These are phyloP conservation scores for Kwoniella heveanensis DNA, from an alignment of 768 basidiomycete genomes.

Conservation along the genomic window DNA sequence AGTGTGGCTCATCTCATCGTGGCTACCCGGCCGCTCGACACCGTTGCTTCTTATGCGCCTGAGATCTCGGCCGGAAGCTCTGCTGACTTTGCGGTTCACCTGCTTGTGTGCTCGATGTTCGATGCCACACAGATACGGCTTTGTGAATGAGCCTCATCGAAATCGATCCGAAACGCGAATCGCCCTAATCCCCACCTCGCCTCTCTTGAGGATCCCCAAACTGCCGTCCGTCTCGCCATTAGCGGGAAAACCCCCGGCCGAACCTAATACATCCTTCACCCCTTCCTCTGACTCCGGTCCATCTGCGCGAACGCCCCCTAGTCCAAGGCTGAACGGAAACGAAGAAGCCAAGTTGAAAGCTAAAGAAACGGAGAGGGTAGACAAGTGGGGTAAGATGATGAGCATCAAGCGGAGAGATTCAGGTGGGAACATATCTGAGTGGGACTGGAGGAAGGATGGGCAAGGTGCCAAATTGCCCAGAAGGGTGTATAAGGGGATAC, in stretches of 20 bases:
- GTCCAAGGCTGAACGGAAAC: conserved; percentile 45
- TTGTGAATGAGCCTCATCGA: conserved; percentile 71
- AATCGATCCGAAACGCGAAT: conserved; percentile 72
- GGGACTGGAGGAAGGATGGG: conserved; percentile 66
- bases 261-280: conserved; percentile 43
- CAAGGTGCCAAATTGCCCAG: conserved; percentile 71
- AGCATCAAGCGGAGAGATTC: conserved; percentile 65
- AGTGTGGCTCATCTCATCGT: conserved; percentile 48
- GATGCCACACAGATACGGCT: conserved; percentile 72
- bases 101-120: no score
- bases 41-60: no score
- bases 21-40: neutral
- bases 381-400: conserved; percentile 91
- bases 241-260: conserved; percentile 20
- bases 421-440: conserved; percentile 75
- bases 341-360: conserved; percentile 49
- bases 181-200: conserved; percentile 67
- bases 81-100: no score
- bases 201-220: conserved; percentile 64
- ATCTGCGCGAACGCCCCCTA: conserved; percentile 22
- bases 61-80: no score
- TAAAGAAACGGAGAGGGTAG: conserved; percentile 76
- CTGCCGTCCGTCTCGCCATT: conserved; percentile 43
- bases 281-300: conserved; percentile 60
- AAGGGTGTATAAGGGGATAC: conserved; percentile 91